Percentiles rank a stretch among this genome's conserved stretches.
phyloP scores from a whole-genome alignment of 2,329 filamentous ascomycete genomes.

The Aspergillus quadrilineatus region DNA sequence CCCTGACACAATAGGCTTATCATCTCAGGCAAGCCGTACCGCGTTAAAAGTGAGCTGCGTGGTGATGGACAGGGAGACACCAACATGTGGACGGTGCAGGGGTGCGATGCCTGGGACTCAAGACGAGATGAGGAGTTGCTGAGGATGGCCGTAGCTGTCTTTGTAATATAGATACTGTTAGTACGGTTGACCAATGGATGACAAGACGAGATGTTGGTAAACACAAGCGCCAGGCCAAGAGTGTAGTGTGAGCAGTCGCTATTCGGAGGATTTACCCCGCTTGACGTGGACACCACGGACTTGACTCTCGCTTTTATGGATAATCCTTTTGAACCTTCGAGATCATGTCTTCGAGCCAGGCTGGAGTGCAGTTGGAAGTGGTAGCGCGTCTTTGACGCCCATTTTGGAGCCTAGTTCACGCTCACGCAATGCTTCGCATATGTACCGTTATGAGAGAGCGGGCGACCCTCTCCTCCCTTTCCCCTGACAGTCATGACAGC shows the following conservation, averaged over 20 bases:
- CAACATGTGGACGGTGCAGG: not conserved
- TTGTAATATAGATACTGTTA: not conserved
- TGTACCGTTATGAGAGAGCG: too few relatives aligned
- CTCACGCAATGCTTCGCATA: not conserved
- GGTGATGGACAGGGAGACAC: not conserved
- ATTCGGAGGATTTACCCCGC: not conserved
- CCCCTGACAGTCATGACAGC: too few relatives aligned
- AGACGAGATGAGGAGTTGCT: too few relatives aligned
- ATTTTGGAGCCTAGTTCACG: not conserved
- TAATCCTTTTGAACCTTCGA: not conserved
- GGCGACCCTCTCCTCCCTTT: too few relatives aligned
- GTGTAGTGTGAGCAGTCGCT: not conserved
- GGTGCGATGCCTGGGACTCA: not conserved
- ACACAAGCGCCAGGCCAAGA: conserved; percentile 1
- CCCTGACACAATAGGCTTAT: not conserved
- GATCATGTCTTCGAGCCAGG: not conserved
- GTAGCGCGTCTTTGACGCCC: not conserved
- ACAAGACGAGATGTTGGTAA: not conserved
- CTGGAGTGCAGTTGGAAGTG: not conserved
- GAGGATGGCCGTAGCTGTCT: too few relatives aligned
- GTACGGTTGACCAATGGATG: not conserved
- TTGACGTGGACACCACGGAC: not conserved
- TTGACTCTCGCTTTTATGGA: not conserved
- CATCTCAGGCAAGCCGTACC: not conserved
- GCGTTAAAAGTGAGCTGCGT: too few relatives aligned